Evolutionary conservation across 1,284 basidiomycete species (phyloP), one percentile per base, ranked within the genome.

Genomic region (Austroboletus rostrupii): DNA sequence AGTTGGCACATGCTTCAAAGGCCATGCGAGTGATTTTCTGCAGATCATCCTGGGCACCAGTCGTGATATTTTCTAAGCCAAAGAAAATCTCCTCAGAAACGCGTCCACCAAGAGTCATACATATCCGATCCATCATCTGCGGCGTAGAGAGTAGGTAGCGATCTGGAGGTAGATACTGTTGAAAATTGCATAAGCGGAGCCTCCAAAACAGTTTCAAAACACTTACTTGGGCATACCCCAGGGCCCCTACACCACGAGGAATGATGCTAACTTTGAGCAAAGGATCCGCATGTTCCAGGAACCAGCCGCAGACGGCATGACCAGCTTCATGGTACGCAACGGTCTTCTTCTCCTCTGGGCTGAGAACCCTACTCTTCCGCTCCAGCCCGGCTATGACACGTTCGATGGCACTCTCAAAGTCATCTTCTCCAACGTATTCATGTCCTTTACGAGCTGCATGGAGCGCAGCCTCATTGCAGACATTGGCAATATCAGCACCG

Each of bases 251-350:
- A 48, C 96, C 97, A 58, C 96, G 85, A 40, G 96, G 96, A 53
- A 99, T 98, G 70, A 99, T 99, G 66, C 93, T 97, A 49, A 99
- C 96, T 74, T 98, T 98, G 58, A 98, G 82, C 45, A 99, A 72
- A 35, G 97, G 97, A 70, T 98, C 94, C 48, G 96, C 96, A 60
- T 96, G 90, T 73, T 98, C 93, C 58, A 98, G 71, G 79, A 92
- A 98, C 96, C 97, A 99, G 17, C 96, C 96, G 64, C 92, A 96
- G 44, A 99, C 87, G 21, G 97, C 96, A 71, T 99, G 96, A 1
- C 96, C 97, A 31, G 97, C 97, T 77, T 99, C 97, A 69, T 99
- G 97, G 70, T 99, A 98, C 3, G 97, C 97, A 31, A 99, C 96
- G 0, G 92, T 98, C 74, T 87, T 95, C 85, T 99, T 99, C 80